Conservation (phyloP, 441 rosid species). For the Brassica hybrid region DNA sequence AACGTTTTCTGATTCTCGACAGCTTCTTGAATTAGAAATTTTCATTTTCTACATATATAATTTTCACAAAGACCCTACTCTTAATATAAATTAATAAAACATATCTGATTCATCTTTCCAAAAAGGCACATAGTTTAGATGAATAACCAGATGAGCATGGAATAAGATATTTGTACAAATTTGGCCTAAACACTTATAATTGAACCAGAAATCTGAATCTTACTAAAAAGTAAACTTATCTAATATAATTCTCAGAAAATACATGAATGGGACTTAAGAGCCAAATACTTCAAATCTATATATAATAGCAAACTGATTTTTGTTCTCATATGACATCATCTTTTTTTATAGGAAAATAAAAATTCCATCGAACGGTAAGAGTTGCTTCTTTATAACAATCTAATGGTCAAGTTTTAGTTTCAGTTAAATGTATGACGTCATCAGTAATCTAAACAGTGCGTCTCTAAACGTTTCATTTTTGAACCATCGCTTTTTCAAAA, state of each 20-base stretch:
- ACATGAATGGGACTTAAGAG: background rate
- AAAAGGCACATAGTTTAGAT: background rate
- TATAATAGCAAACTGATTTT: no score
- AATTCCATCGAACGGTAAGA: no score
- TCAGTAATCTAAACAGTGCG: no score
- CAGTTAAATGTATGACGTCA: no score
- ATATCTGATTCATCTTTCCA: background rate
- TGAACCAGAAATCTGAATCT: background rate
- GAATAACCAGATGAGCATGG: background rate
- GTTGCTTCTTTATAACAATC: no score
- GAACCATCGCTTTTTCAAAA: no score
- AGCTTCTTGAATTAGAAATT: slow-evolving; percentile 33
- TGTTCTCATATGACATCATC: no score
- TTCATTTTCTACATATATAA: background rate
- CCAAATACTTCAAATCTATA: background rate
- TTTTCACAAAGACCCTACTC: slow-evolving; percentile 11
- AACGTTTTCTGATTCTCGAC: slow-evolving; percentile 26
- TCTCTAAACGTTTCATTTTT: no score
- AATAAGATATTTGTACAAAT: background rate
- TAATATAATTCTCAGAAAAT: background rate
- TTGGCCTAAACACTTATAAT: background rate
- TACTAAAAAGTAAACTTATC: background rate
- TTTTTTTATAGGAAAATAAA: no score
- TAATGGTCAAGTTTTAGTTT: no score
- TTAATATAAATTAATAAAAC: background rate